Evolutionary conservation across 768 basidiomycete species (phyloP).

Genomic region (Ramaria rubella): DNA sequence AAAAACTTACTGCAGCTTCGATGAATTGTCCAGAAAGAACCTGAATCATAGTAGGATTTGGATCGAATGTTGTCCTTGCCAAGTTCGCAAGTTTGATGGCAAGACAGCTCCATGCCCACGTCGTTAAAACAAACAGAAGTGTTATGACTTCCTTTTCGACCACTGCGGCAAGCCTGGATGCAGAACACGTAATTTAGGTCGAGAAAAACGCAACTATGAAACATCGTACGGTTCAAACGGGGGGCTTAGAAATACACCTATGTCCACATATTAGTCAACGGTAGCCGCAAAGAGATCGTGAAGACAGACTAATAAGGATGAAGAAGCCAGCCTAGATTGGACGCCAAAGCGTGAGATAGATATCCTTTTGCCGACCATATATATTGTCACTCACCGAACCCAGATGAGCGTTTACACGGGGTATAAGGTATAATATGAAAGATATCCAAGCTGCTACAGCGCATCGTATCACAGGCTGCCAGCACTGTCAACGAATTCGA

Average conservation of each 20-base stretch:
- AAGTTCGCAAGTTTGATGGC: conserved; percentile 58
- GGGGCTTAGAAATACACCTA: conserved; percentile 60
- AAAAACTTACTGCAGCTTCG: conserved; percentile 36
- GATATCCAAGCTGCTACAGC: conserved; percentile 58
- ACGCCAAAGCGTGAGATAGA: conserved; percentile 3
- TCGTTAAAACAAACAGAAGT: not conserved
- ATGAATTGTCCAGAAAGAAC: conserved; percentile 50
- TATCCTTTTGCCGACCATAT: not conserved
- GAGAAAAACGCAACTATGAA: conserved; percentile 43
- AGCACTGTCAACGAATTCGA: not conserved
- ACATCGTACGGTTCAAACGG: conserved; percentile 63
- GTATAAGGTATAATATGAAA: conserved; percentile 52
- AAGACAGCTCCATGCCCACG: conserved; percentile 55
- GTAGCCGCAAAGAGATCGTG: not conserved
- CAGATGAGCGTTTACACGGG: conserved; percentile 38
- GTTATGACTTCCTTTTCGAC: not conserved
- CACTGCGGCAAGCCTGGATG: not conserved
- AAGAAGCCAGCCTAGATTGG: conserved; percentile 51
- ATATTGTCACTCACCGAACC: conserved; percentile 50
- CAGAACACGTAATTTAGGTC: conserved; percentile 42
- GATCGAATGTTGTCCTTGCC: conserved; percentile 39
- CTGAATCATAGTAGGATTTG: conserved; percentile 30
- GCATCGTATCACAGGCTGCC: conserved; percentile 59
- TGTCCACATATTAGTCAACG: not conserved
- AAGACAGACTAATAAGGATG: conserved; percentile 49